Percentiles rank a stretch among this genome's conserved stretches.
Evolutionary conservation across 2,329 filamentous ascomycete species (phyloP).

Genomic region (Venturia effusa): DNA sequence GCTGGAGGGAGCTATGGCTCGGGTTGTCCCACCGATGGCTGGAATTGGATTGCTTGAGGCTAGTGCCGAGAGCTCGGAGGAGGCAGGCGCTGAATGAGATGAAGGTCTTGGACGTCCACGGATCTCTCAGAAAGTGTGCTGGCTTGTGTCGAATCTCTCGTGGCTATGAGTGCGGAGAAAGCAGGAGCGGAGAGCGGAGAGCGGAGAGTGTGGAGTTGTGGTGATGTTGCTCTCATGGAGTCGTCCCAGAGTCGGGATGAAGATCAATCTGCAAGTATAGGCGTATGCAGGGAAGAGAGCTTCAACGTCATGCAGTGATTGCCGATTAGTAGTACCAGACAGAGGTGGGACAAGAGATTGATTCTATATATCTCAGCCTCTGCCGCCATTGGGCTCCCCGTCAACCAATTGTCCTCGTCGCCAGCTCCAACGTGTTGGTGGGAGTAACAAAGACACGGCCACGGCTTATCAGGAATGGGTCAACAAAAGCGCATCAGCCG

Average conservation of each 20-base stretch:
- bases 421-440: not conserved
- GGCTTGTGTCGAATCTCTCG: not conserved
- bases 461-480: not conserved
- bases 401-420: not conserved
- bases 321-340: not conserved
- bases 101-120: not conserved
- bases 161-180: not conserved
- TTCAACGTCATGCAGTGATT: not conserved
- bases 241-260: not conserved
- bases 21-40: not conserved
- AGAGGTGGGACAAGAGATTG: not conserved
- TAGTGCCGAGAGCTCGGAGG: not conserved
- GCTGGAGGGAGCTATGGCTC: not conserved
- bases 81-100: not conserved
- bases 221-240: not conserved
- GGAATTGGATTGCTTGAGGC: not conserved
- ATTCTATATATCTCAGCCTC: not conserved
- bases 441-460: constrained; percentile 1
- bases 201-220: not conserved
- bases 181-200: not conserved
- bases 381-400: not conserved
- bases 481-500: not conserved
- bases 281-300: not conserved
- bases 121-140: no score
- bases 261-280: not conserved